These are phyloP conservation scores for Rubroshorea leprosula DNA, from an alignment of 345 rosid genomes.

Conservation along the genomic window DNA sequence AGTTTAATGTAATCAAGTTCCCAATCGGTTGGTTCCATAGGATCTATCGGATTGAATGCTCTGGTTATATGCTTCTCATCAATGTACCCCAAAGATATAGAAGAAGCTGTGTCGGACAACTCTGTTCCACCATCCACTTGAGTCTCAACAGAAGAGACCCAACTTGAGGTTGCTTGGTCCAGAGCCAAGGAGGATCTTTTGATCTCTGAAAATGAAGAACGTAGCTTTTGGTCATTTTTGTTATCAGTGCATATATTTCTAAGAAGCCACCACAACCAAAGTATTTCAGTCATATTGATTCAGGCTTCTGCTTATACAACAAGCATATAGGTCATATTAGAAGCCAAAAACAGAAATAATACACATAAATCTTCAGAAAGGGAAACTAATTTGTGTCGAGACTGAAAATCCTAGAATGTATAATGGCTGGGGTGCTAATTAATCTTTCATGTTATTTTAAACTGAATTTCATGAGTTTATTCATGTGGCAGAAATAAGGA, in stretches of 20 bases:
- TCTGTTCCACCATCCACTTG: constrained; percentile 23
- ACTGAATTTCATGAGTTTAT: too few species aligned
- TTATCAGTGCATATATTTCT: too few species aligned
- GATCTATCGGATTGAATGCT: constrained; percentile 23
- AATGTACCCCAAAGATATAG: constrained; percentile 27
- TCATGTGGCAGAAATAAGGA: too few species aligned
- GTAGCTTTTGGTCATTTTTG: too few species aligned
- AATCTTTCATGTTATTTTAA: too few species aligned
- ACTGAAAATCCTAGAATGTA: too few species aligned
- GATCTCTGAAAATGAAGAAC: constrained; percentile 24
- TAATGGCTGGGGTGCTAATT: too few species aligned
- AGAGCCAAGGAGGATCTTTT: constrained; percentile 16
- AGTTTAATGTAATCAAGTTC: constrained; percentile 51
- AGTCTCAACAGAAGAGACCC: constrained; percentile 16
- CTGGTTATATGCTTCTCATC: constrained; percentile 10
- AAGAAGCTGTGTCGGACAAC: constrained; percentile 36
- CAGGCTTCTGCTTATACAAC: background rate
- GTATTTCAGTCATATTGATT: background rate
- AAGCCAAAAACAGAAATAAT: too few species aligned
- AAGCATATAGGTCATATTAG: too few species aligned
- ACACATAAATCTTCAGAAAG: background rate
- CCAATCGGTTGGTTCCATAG: constrained; percentile 34
- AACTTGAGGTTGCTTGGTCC: constrained; percentile 17
- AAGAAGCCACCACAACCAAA: background rate
- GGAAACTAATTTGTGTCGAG: background rate